phyloP scores from a whole-genome alignment of 2,329 filamentous ascomycete genomes.

The Penicillium sp. region DNA sequence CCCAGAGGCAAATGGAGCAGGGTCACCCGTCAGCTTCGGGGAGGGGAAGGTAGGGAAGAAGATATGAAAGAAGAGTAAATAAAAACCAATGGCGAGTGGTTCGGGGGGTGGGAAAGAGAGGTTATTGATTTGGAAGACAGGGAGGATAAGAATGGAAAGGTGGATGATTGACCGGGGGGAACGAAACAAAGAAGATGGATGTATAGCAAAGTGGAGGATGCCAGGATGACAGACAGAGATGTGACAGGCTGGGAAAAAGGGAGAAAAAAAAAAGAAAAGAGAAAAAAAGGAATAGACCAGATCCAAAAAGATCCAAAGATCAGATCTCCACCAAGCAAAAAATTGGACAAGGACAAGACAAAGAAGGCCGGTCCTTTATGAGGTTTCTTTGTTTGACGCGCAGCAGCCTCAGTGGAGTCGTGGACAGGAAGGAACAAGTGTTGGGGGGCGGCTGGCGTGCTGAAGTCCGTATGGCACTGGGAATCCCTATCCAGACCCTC shows the following conservation, averaged over 20 bases:
- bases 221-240: no score
- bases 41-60: neutral
- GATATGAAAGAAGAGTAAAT: neutral
- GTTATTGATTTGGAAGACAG: neutral
- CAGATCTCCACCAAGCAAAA: neutral
- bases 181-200: neutral
- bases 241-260: neutral
- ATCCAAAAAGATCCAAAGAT: neutral
- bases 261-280: neutral
- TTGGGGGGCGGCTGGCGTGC: neutral
- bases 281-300: neutral
- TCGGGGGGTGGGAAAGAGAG: neutral
- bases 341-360: neutral
- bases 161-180: neutral
- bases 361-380: neutral
- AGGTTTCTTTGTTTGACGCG: slow-evolving; percentile 2
- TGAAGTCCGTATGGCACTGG: neutral
- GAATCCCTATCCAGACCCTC: neutral
- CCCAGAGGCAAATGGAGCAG: neutral
- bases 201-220: neutral
- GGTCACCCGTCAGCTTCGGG: slow-evolving; percentile 11
- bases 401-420: neutral
- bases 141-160: neutral
- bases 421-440: no score
- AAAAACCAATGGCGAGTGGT: neutral